Conservation (phyloP, 495 filamentous ascomycete species). For the Cryomyces minteri region DNA sequence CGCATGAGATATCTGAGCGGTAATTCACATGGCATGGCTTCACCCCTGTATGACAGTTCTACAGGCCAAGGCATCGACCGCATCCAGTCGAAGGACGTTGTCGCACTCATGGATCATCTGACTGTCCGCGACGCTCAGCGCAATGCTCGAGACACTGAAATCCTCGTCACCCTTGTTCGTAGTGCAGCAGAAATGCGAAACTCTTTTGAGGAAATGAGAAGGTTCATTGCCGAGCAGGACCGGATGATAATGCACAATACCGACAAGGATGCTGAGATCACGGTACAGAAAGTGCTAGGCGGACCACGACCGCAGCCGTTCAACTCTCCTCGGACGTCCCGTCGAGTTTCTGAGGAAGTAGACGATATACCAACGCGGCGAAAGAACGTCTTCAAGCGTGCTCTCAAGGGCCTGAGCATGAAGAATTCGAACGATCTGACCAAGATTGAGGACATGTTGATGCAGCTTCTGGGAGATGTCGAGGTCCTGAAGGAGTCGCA, state of each 20-base stretch:
- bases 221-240: constrained; percentile 71
- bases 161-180: constrained; percentile 81
- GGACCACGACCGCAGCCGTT: constrained; percentile 76
- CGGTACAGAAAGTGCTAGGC: constrained; percentile 59
- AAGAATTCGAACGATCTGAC: constrained; percentile 75
- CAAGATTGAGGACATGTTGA: constrained; percentile 91
- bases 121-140: constrained; percentile 95
- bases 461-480: constrained; percentile 78
- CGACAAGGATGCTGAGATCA: constrained; percentile 71
- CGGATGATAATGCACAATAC: constrained; percentile 64
- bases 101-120: constrained; percentile 95
- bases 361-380: constrained; percentile 58
- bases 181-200: constrained; percentile 95
- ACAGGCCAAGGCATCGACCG: constrained; percentile 78
- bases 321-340: constrained; percentile 34
- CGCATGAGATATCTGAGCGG: constrained; percentile 54
- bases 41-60: constrained; percentile 77
- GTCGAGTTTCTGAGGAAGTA: constrained; percentile 39
- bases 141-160: constrained; percentile 92
- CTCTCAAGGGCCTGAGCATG: constrained; percentile 69
- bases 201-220: constrained; percentile 93
- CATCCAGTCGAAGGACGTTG: constrained; percentile 93
- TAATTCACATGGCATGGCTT: constrained; percentile 76
- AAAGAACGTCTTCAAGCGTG: constrained; percentile 77
- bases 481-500: constrained; percentile 59